Evolutionary conservation across 2,329 filamentous ascomycete genomes (phyloP).

Genomic region (Fusarium setosum): DNA sequence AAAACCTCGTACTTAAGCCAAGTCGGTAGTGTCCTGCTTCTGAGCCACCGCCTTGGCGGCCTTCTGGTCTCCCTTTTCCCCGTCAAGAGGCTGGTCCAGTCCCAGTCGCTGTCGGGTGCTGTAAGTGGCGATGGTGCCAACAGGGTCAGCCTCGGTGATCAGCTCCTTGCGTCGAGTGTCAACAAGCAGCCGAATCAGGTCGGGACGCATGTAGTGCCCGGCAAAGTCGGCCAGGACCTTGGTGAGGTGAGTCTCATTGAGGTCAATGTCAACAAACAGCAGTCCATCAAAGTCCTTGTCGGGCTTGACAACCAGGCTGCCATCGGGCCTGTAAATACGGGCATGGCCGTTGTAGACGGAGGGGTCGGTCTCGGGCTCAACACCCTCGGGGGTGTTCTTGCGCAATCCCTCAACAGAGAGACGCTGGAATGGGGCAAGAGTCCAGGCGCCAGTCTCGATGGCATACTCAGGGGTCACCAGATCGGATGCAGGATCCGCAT

Average conservation of each 20-base stretch:
- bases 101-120: constrained; percentile 31
- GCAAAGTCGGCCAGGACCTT: constrained; percentile 49
- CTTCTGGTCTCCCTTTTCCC: constrained; percentile 24
- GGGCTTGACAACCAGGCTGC: constrained; percentile 38
- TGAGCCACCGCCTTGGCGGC: neutral
- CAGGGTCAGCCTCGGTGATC: constrained; percentile 28
- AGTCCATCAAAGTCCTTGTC: constrained; percentile 56
- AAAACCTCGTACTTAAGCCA: neutral
- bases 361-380: constrained; percentile 40
- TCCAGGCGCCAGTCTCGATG: constrained; percentile 42
- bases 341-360: constrained; percentile 39
- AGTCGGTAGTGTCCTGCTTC: neutral
- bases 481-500: constrained; percentile 39
- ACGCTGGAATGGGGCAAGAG: constrained; percentile 40
- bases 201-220: constrained; percentile 52
- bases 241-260: constrained; percentile 48
- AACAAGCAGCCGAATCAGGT: constrained; percentile 51
- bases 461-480: constrained; percentile 42
- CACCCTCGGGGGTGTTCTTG: constrained; percentile 41
- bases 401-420: constrained; percentile 38
- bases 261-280: constrained; percentile 62
- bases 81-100: constrained; percentile 32
- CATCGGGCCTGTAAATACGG: constrained; percentile 41
- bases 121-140: constrained; percentile 15
- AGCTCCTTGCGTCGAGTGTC: constrained; percentile 41